Evolutionary conservation across 768 basidiomycete genomes (phyloP), one percentile per base, ranked within the genome.

Genomic region (Termitomyces sp.): DNA sequence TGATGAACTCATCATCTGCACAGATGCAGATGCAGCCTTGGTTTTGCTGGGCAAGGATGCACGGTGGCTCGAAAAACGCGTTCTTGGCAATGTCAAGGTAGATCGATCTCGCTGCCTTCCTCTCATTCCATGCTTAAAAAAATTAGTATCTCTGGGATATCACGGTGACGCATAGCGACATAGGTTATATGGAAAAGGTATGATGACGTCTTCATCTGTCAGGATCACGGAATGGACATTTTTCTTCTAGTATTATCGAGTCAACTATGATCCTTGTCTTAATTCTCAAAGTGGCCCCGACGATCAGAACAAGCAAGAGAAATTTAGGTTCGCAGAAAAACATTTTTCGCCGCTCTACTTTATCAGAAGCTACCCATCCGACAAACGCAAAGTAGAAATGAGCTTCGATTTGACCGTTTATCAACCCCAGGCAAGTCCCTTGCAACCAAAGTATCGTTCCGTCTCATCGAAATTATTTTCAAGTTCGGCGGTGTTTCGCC

Each of bases 101-200:
- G 14, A 19, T 34, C 23, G 6, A 21, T 51, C 12, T 1, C 23
- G 10, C 21, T 4, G 19, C 21, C 8, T 12, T 19, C 17, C n/a
- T 12, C 42, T 42, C 3, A 10, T 27, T 14, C 35, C 40, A 21
- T 45, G 44, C 23, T 37, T 14, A 42, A 19, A 28, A 19, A 37
- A 39, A 23, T 7, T 1, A 69, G 66, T 76, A 77, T 54, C 67
- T 76, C 11, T 72, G 73, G 67, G 75, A 80, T 51, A 66, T 78
- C n/a, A 78, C 76, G 0, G 77, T 81, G 32, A 82, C 80, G 2
- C 82, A 83, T 60, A 72, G 68, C 39, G 78, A 81, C 52, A 56
- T 73, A 1, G 67, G 68, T 0, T 79, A 79, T 58, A 78, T 80
- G 77, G 66, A 74, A 59, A 73, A 77, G 71, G 77, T 75, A 45